Conservation (phyloP, 331 rosid genomes). For the Prunus yedoensis region DNA sequence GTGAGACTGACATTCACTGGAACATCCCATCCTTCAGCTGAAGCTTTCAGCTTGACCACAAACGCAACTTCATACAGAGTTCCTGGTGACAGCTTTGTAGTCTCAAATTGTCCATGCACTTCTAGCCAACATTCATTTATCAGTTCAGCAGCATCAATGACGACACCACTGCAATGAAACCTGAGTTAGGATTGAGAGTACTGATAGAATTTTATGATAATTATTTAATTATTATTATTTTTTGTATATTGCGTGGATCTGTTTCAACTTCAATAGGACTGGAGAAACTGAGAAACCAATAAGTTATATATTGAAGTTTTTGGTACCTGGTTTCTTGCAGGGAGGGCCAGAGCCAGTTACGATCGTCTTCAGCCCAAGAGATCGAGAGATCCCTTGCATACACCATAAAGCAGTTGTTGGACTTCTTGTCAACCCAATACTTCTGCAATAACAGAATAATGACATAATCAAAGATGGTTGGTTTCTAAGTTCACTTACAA, state of each 20-base stretch:
- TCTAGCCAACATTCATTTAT: constrained; percentile 67
- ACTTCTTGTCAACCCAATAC: constrained; percentile 58
- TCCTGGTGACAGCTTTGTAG: constrained; percentile 52
- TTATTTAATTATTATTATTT: no score
- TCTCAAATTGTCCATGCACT: constrained; percentile 55
- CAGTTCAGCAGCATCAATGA: constrained; percentile 54
- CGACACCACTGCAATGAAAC: constrained; percentile 40
- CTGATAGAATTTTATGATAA: background rate
- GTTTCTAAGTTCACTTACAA: background rate
- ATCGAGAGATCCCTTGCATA: constrained; percentile 66
- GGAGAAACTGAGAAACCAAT: no score
- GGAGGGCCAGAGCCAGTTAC: constrained; percentile 59
- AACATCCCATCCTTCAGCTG: constrained; percentile 53
- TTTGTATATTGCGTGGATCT: no score
- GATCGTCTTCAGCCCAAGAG: constrained; percentile 47
- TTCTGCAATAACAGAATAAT: constrained; percentile 38
- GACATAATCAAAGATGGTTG: background rate
- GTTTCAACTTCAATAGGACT: no score
- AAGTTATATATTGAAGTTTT: background rate
- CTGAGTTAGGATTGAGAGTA: background rate
- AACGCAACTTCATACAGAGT: constrained; percentile 46
- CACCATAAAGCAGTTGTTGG: constrained; percentile 58
- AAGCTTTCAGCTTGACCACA: constrained; percentile 48
- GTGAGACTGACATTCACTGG: constrained; percentile 54
- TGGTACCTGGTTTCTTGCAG: constrained; percentile 47